Conservation (phyloP, 2,329 filamentous ascomycete genomes). For the Rhynchosporium graminicola region DNA sequence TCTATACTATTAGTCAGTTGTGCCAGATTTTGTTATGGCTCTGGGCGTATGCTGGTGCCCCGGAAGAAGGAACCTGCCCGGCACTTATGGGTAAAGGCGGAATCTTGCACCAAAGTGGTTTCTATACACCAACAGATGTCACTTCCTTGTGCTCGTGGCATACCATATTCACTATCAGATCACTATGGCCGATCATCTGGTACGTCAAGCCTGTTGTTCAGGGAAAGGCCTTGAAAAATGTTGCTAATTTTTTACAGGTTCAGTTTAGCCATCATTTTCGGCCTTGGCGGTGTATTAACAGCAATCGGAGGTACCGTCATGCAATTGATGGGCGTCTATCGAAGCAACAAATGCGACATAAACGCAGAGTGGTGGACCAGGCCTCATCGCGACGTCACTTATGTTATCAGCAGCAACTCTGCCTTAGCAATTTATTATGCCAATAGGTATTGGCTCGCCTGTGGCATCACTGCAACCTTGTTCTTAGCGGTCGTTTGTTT, state of each 20-base stretch:
- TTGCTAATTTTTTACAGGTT: not conserved
- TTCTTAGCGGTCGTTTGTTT: constrained; percentile 23
- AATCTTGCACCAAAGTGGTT: constrained; percentile 19
- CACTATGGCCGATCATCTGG: constrained; percentile 4
- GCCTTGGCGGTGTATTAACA: constrained; percentile 14
- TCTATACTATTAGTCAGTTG: constrained; percentile 41
- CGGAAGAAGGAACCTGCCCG: constrained; percentile 15
- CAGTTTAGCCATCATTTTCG: constrained; percentile 13
- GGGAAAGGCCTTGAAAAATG: not conserved
- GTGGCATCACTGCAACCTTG: constrained; percentile 19
- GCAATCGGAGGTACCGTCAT: constrained; percentile 23
- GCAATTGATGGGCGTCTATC: constrained; percentile 24
- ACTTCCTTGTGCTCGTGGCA: not conserved
- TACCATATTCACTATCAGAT: not conserved
- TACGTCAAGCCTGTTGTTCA: not conserved
- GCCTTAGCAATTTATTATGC: constrained; percentile 15
- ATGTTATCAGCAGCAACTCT: constrained; percentile 12
- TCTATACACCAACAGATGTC: constrained; percentile 13
- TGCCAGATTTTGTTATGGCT: constrained; percentile 34
- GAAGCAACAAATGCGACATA: constrained; percentile 20
- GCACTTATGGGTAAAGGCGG: constrained; percentile 22
- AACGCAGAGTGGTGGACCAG: constrained; percentile 13
- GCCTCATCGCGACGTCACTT: not conserved
- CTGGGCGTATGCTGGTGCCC: constrained; percentile 30
- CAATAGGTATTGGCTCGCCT: constrained; percentile 20